phyloP scores from a whole-genome alignment of 2,329 filamentous ascomycete species.

The Xylaria hypoxylon region DNA sequence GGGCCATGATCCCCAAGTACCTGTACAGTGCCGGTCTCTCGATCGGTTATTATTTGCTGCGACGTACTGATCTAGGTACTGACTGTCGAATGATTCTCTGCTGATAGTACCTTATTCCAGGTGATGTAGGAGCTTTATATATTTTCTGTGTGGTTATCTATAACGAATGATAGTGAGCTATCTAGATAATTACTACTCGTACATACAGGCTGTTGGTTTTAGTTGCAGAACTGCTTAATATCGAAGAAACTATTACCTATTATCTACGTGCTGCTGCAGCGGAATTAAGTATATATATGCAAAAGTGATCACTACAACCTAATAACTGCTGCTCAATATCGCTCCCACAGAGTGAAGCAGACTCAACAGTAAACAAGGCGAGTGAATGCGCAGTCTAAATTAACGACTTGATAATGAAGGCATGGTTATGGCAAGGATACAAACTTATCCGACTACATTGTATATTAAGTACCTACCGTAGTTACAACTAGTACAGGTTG shows the following conservation, averaged over 20 bases:
- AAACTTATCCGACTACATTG: neutral
- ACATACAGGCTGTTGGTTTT: neutral
- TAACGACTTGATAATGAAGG: too few species aligned
- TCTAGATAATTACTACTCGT: neutral
- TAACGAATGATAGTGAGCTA: neutral
- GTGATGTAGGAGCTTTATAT: neutral
- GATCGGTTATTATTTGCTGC: constrained; percentile 13
- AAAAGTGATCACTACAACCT: too few species aligned
- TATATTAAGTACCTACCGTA: too few species aligned
- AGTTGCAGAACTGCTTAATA: neutral
- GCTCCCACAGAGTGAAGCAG: neutral
- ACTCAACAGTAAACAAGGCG: neutral
- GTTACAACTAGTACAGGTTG: too few species aligned
- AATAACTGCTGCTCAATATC: neutral
- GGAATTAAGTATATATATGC: neutral
- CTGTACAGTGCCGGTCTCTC: constrained; percentile 43
- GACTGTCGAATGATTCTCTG: constrained; percentile 33
- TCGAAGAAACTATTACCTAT: neutral
- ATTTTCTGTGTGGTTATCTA: neutral
- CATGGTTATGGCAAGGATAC: neutral
- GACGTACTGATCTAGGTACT: neutral
- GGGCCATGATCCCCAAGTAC: constrained; percentile 49
- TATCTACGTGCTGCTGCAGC: neutral
- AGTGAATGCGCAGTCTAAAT: too few species aligned
- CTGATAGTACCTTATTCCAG: constrained; percentile 16